Evolutionary conservation across 805 yeast genomes (phyloP), one percentile per base, ranked within the genome.

Genomic region (Limtongia smithiae): DNA sequence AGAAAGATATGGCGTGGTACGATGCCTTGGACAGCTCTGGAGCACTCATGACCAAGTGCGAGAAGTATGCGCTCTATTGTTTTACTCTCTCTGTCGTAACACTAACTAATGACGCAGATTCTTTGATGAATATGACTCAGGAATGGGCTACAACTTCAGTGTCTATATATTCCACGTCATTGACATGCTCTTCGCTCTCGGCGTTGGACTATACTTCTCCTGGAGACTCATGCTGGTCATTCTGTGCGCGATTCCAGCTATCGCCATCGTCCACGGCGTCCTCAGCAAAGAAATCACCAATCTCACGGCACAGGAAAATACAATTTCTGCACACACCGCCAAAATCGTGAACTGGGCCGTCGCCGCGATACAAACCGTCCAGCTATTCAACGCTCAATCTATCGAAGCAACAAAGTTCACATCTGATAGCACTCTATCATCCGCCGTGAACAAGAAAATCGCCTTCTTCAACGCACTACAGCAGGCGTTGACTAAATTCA

Each of bases 191-290:
- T 25, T 51, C 3, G 50, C 54, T 2, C 27, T 83, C 1, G 73
- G 78, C 1, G 78, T 85, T 0, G 81, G 96, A 1, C 76, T 93
- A 63, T 75, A 76, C 52, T 82, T 80, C 52, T 85, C 95, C 2
- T 91, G 97, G 97, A 75, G 85, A 3, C 72, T 93, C 9, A 85
- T 97, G 0, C 67, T 93, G 22, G 77, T 93, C 1, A 78, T 84
- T n/a, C 61, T 91, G 50, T 82, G 87, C 1, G 74, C 84, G 3
- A 58, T 87, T 3, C 98, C 98, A 0, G 30, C 89, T 0, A 77
- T 91, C 49, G 72, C 72, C 0, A 7, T 73, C 0, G 54, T 76
- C 2, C 79, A 83, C 1, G 65, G 70, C 32, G 31, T 73, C 0
- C 76, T 83, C 48, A 80, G 89, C 0, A 69, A 62, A 14, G 62